Evolutionary conservation across 1,284 basidiomycete genomes (phyloP).

Genomic region (Amylostereum areolatum): DNA sequence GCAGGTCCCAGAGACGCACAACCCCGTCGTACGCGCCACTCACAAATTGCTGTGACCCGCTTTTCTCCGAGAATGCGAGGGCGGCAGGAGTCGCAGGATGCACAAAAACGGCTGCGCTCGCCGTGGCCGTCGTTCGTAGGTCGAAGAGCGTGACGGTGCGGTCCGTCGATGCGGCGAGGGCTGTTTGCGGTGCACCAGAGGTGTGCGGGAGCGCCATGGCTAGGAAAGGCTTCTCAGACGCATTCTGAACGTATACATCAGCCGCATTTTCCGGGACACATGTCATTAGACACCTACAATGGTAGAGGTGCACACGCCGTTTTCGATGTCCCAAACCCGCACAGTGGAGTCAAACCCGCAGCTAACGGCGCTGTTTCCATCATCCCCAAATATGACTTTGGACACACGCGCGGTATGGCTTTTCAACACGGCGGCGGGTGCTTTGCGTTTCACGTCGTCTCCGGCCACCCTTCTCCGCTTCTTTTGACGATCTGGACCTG

Average conservation of each 20-base stretch:
- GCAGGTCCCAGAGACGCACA: constrained; percentile 83
- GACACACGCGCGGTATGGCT: constrained; percentile 74
- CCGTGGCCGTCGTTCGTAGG: constrained; percentile 37
- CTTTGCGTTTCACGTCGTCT: constrained; percentile 44
- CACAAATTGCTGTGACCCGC: constrained; percentile 57
- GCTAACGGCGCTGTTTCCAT: constrained; percentile 45
- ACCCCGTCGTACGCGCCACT: constrained; percentile 82
- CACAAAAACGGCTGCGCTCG: constrained; percentile 44
- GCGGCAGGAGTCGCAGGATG: constrained; percentile 64
- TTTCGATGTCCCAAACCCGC: constrained; percentile 66
- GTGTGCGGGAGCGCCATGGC: constrained; percentile 45
- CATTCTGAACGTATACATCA: constrained; percentile 35
- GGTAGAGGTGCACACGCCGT: constrained; percentile 59
- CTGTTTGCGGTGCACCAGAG: constrained; percentile 39
- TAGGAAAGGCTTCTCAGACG: constrained; percentile 67
- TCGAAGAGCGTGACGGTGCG: constrained; percentile 65
- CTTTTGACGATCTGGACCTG: constrained; percentile 28
- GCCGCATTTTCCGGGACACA: no score
- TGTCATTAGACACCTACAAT: no score
- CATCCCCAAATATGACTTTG: constrained; percentile 45
- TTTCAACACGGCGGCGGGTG: constrained; percentile 61
- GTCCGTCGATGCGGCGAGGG: constrained; percentile 62
- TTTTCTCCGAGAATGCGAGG: constrained; percentile 10
- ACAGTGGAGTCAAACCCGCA: constrained; percentile 76
- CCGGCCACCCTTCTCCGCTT: constrained; percentile 45